phyloP scores from a whole-genome alignment of 2,329 filamentous ascomycete genomes.

The Diaporthe helianthi region DNA sequence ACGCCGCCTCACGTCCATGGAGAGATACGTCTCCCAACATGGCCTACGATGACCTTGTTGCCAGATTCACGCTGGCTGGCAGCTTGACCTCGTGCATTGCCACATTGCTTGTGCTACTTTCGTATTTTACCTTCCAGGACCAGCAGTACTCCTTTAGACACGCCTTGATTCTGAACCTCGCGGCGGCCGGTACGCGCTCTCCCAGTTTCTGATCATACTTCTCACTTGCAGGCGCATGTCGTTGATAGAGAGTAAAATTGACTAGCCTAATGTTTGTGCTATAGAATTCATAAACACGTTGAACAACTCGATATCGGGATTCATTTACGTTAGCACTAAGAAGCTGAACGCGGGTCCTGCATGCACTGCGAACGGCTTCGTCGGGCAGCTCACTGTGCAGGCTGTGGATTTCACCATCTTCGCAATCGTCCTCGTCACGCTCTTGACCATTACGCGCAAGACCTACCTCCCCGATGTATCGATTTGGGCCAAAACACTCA shows the following conservation, averaged over 20 bases:
- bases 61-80: slow-evolving; percentile 33
- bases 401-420: slow-evolving; percentile 52
- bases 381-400: slow-evolving; percentile 54
- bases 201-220: too few relatives aligned
- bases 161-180: slow-evolving; percentile 38
- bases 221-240: background rate
- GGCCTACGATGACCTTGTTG: slow-evolving; percentile 24
- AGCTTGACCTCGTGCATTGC: slow-evolving; percentile 35
- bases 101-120: slow-evolving; percentile 32
- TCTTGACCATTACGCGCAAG: slow-evolving; percentile 38
- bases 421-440: slow-evolving; percentile 49
- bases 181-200: slow-evolving; percentile 36
- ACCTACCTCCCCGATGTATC: slow-evolving; percentile 44
- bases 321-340: slow-evolving; percentile 42
- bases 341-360: slow-evolving; percentile 42
- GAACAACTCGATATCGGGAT: slow-evolving; percentile 51
- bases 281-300: slow-evolving; percentile 50
- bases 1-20: background rate
- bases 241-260: background rate
- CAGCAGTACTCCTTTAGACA: slow-evolving; percentile 38
- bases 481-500: slow-evolving; percentile 41
- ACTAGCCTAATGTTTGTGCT: background rate
- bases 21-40: slow-evolving; percentile 14
- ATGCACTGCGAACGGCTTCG: slow-evolving; percentile 52
- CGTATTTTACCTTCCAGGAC: slow-evolving; percentile 28